Conservation (phyloP, 139 green algal species). For the Nannochloris sp. region DNA sequence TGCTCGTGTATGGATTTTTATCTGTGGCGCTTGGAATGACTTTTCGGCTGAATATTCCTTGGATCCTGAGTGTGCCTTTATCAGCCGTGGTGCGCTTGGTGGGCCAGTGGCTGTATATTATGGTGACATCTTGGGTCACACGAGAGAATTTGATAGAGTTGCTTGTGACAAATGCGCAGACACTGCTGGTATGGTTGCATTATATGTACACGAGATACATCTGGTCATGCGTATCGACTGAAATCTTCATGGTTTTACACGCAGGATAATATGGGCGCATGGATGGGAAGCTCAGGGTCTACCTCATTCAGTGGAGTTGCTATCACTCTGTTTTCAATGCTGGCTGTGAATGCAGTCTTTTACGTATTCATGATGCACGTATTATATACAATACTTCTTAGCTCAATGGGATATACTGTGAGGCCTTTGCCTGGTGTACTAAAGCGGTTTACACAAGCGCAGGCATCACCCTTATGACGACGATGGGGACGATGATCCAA, state of each 20-base stretch:
- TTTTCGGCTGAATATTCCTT: conserved; percentile 31
- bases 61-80: conserved; percentile 27
- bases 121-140: conserved; percentile 49
- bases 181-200: conserved; percentile 46
- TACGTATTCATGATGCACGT: conserved; percentile 65
- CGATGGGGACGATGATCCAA: too few relatives aligned
- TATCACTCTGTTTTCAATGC: conserved; percentile 44
- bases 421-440: not conserved
- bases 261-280: conserved; percentile 53
- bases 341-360: conserved; percentile 54
- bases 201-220: not conserved
- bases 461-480: too few relatives aligned
- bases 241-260: not conserved
- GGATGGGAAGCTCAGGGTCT: conserved; percentile 39
- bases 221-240: too few relatives aligned
- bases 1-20: conserved; percentile 63
- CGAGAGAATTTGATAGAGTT: conserved; percentile 72
- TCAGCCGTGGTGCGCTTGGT: conserved; percentile 39
- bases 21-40: conserved; percentile 42
- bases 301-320: conserved; percentile 39
- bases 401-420: conserved; percentile 20
- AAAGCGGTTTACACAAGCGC: not conserved
- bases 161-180: conserved; percentile 57
- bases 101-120: conserved; percentile 53
- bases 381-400: conserved; percentile 58